A percentile compares a stretch with the other conserved stretches of the same genome.
phyloP scores from a whole-genome alignment of 108 stramenopile species.

The Hondaea fermentalgiana region DNA sequence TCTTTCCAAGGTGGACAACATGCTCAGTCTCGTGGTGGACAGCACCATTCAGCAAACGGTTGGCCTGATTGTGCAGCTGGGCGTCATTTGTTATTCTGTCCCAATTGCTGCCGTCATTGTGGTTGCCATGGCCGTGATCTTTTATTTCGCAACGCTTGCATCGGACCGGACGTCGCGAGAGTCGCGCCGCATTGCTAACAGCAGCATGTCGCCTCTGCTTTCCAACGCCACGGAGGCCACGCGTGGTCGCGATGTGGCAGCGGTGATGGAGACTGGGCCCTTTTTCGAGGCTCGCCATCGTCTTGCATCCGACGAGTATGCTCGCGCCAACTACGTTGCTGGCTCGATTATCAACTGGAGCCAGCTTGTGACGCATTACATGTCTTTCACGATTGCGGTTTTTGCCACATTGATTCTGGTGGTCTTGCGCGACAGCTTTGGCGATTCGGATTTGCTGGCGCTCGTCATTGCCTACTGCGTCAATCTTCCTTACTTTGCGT shows the following conservation, averaged over 20 bases:
- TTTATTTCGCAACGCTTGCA: conserved; percentile 60
- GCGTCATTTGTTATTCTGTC: conserved; percentile 52
- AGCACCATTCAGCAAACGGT: conserved; percentile 56
- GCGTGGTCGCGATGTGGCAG: background rate
- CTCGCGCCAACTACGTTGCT: background rate
- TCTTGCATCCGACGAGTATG: background rate
- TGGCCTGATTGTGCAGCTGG: conserved; percentile 55
- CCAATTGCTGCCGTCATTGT: conserved; percentile 57
- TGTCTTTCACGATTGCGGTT: background rate
- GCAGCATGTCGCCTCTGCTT: background rate
- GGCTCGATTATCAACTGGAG: background rate
- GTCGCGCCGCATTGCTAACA: background rate
- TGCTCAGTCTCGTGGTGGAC: conserved; percentile 45
- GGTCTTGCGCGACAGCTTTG: background rate
- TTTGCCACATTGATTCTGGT: background rate
- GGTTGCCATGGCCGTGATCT: conserved; percentile 54
- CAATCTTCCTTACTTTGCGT: background rate
- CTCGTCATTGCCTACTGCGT: background rate
- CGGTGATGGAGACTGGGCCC: background rate
- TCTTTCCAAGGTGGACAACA: background rate
- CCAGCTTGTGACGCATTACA: background rate
- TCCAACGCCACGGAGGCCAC: background rate
- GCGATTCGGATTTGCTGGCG: background rate
- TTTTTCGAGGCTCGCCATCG: background rate
- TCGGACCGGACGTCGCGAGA: conserved; percentile 21